A percentile compares a stretch with the other conserved stretches of the same genome.
phyloP scores from a whole-genome alignment of 1,139 yeast species.

The Pichia sp. region DNA sequence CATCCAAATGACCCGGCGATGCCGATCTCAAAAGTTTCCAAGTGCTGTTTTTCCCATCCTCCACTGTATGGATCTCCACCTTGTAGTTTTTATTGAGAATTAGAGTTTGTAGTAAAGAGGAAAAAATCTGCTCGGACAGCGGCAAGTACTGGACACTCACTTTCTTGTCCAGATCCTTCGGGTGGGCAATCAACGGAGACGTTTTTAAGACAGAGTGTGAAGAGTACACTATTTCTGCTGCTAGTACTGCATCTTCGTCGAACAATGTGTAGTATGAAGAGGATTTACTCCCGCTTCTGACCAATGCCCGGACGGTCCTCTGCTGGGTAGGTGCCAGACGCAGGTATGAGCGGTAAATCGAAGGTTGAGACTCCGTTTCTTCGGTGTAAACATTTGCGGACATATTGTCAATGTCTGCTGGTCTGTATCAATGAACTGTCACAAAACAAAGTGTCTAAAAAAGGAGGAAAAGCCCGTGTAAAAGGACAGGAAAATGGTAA shows the following conservation, averaged over 20 bases:
- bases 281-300: constrained; percentile 13
- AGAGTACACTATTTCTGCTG: constrained; percentile 79
- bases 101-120: constrained; percentile 60
- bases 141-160: constrained; percentile 58
- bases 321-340: constrained; percentile 12
- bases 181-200: constrained; percentile 36
- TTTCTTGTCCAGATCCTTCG: constrained; percentile 19
- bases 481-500: not conserved
- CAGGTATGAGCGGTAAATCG: constrained; percentile 17
- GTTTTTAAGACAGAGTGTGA: constrained; percentile 77
- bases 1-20: constrained; percentile 87
- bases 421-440: too few species aligned
- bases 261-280: constrained; percentile 59
- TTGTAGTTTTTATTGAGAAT: constrained; percentile 69
- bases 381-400: constrained; percentile 16
- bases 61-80: constrained; percentile 58
- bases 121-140: constrained; percentile 68
- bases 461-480: not conserved
- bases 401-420: constrained; percentile 1
- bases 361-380: constrained; percentile 17
- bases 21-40: constrained; percentile 65
- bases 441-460: not conserved
- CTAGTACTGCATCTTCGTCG: constrained; percentile 68
- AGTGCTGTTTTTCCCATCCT: constrained; percentile 34
- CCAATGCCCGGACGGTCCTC: constrained; percentile 15